Evolutionary conservation across 805 yeast species (phyloP).

Genomic region (Ogataea nakhonphanomensis): DNA sequence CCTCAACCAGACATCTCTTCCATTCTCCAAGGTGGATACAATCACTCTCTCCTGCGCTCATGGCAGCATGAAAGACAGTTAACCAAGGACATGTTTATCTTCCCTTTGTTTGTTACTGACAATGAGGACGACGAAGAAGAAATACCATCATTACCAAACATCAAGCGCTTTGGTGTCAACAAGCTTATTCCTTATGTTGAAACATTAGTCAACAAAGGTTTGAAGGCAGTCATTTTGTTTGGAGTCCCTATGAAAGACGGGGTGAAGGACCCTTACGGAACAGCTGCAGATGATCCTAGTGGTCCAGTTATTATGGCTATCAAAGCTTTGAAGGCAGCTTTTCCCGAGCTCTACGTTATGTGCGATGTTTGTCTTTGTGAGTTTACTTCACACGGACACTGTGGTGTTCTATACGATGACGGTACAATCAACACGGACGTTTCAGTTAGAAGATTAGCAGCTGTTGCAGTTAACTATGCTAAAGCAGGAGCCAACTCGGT

Average conservation of each 20-base stretch:
- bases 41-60: slow-evolving; percentile 80
- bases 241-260: slow-evolving; percentile 84
- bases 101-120: slow-evolving; percentile 85
- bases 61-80: slow-evolving; percentile 91
- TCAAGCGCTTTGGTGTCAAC: slow-evolving; percentile 82
- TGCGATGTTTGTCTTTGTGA: slow-evolving; percentile 97
- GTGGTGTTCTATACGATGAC: slow-evolving; percentile 86
- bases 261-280: slow-evolving; percentile 75
- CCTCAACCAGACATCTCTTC: slow-evolving; percentile 65
- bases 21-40: slow-evolving; percentile 88
- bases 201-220: slow-evolving; percentile 72
- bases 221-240: slow-evolving; percentile 80
- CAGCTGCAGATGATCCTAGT: slow-evolving; percentile 92
- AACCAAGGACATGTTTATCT: slow-evolving; percentile 84
- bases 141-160: slow-evolving; percentile 81
- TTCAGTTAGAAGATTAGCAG: slow-evolving; percentile 81
- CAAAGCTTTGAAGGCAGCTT: slow-evolving; percentile 55
- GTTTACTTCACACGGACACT: slow-evolving; percentile 96
- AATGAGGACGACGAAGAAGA: slow-evolving; percentile 71
- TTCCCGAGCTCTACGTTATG: slow-evolving; percentile 83
- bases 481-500: slow-evolving; percentile 93
- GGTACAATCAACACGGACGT: slow-evolving; percentile 75
- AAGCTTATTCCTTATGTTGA: slow-evolving; percentile 69
- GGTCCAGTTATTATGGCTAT: slow-evolving; percentile 91
- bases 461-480: slow-evolving; percentile 93